Conservation (phyloP, 805 yeast species). For the Metschnikowia santaceciliae region DNA sequence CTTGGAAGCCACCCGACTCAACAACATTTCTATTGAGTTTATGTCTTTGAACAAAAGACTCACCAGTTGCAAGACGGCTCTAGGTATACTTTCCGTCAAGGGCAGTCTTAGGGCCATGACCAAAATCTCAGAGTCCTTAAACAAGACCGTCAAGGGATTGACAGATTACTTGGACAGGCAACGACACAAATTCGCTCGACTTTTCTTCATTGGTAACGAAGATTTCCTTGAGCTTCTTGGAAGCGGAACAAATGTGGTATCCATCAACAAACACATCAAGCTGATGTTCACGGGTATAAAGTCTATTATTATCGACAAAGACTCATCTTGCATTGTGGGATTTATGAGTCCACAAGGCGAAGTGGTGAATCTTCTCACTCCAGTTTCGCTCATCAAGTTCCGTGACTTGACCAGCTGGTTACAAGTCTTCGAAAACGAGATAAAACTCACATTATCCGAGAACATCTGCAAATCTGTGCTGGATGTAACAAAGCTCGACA, state of each 20-base stretch:
- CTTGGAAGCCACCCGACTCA: constrained; percentile 63
- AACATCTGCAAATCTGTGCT: constrained; percentile 28
- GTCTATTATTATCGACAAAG: constrained; percentile 33
- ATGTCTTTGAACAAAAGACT: constrained; percentile 47
- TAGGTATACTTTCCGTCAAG: constrained; percentile 52
- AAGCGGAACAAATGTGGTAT: constrained; percentile 42
- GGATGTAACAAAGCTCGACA: constrained; percentile 5
- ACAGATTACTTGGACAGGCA: constrained; percentile 78
- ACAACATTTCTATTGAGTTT: constrained; percentile 59
- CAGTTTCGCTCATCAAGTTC: constrained; percentile 41
- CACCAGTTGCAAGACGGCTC: constrained; percentile 44
- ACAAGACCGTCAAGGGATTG: constrained; percentile 58
- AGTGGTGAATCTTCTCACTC: constrained; percentile 34
- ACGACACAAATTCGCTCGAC: constrained; percentile 71
- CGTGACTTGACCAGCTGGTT: constrained; percentile 62
- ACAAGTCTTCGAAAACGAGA: constrained; percentile 48
- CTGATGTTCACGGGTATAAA: constrained; percentile 71
- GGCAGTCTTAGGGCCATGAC: constrained; percentile 46
- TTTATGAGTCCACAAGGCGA: constrained; percentile 70
- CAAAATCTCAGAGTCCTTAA: constrained; percentile 52
- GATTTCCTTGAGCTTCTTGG: constrained; percentile 84
- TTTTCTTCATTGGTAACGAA: constrained; percentile 87
- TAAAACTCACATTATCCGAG: constrained; percentile 45
- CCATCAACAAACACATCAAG: constrained; percentile 56
- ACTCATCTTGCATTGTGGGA: constrained; percentile 35